Conservation (phyloP, 352 stramenopile species). For the Globisporangium carolinianum region DNA sequence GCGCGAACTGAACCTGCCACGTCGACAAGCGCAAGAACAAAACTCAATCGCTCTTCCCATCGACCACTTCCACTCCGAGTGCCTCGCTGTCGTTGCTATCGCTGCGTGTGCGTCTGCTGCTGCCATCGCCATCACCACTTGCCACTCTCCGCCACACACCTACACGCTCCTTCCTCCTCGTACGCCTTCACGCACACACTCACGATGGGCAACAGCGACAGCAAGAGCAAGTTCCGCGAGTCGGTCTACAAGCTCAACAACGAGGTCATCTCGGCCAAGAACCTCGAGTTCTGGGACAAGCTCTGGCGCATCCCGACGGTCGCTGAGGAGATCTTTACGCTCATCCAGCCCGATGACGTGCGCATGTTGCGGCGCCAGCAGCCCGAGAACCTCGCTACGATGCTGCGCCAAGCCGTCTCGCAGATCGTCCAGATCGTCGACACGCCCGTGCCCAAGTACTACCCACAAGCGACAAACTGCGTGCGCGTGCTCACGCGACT, state of each 20-base stretch:
- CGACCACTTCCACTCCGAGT: too few relatives aligned
- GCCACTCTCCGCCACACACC: too few relatives aligned
- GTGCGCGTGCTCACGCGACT: slow-evolving; percentile 75
- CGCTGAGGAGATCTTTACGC: slow-evolving; percentile 86
- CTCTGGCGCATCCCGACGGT: slow-evolving; percentile 85
- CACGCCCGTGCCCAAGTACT: slow-evolving; percentile 85
- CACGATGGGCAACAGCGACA: slow-evolving; percentile 84
- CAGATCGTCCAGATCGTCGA: slow-evolving; percentile 85
- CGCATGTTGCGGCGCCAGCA: slow-evolving; percentile 84
- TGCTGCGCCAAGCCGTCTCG: slow-evolving; percentile 72
- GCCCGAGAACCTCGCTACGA: slow-evolving; percentile 73
- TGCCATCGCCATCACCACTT: too few relatives aligned
- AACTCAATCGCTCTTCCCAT: too few relatives aligned
- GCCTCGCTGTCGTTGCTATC: too few relatives aligned
- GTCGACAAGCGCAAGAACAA: too few relatives aligned
- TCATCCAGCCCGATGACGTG: slow-evolving; percentile 86
- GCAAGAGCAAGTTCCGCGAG: slow-evolving; percentile 89
- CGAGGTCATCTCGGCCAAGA: slow-evolving; percentile 76
- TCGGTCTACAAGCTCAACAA: slow-evolving; percentile 90
- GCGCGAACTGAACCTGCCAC: too few relatives aligned
- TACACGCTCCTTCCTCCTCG: too few relatives aligned
- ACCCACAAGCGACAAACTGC: slow-evolving; percentile 81
- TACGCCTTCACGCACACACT: neutral
- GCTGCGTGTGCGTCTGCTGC: too few relatives aligned
- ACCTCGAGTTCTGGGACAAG: slow-evolving; percentile 89